Percentiles rank a stretch among this genome's conserved stretches.
Evolutionary conservation across 2,329 filamentous ascomycete species (phyloP).

Genomic region (Helotiales sp.): DNA sequence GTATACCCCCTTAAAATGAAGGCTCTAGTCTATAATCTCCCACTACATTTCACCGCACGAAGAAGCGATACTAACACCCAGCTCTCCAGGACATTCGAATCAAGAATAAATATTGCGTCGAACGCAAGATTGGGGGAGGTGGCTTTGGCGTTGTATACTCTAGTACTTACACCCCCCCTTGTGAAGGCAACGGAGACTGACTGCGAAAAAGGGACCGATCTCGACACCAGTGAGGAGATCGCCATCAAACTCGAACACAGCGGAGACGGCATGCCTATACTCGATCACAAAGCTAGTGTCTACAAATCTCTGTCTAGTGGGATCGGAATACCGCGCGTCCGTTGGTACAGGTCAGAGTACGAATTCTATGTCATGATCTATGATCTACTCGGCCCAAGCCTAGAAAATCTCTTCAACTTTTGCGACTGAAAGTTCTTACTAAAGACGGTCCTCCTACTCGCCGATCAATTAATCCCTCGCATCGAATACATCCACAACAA

Average conservation of each 20-base stretch:
- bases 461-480: no score
- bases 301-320: conserved; percentile 90
- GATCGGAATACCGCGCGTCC: conserved; percentile 97
- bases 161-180: no score
- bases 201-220: conserved; percentile 99
- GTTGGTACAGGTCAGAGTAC: conserved; percentile 99
- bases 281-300: conserved; percentile 97
- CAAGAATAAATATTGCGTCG: conserved; percentile 99
- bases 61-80: no score
- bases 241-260: conserved; percentile 99
- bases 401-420: conserved; percentile 99
- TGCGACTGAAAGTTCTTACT: conserved; percentile 99
- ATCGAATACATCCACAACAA: conserved; percentile 99
- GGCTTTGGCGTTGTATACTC: conserved; percentile 99
- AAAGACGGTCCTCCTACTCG: conserved; percentile 95
- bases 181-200: no score
- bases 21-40: no score
- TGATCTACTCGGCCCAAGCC: conserved; percentile 89
- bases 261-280: conserved; percentile 98
- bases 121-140: conserved; percentile 97
- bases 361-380: conserved; percentile 99
- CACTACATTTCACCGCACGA: no score
- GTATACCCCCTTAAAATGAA: no score
- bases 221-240: conserved; percentile 99
- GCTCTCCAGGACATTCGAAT: conserved; percentile 88